Percentiles rank a stretch among this genome's conserved stretches.
Evolutionary conservation across 1,284 basidiomycete species (phyloP).

Genomic region (Cutaneotrichosporon daszewskae): DNA sequence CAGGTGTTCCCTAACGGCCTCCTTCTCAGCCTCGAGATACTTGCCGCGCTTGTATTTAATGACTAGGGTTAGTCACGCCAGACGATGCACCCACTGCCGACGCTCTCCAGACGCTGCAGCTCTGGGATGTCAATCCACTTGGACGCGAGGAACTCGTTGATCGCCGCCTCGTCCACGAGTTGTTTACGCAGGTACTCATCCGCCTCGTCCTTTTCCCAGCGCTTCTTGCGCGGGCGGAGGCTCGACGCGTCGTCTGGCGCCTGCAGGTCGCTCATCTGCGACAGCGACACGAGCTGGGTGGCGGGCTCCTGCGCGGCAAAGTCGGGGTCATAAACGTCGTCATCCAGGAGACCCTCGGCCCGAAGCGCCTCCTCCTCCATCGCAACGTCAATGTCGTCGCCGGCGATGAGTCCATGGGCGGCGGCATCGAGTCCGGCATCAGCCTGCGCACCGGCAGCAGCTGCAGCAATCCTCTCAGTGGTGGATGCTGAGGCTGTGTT

Average conservation of each 20-base stretch:
- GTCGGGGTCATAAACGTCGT: too few species aligned
- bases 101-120: constrained; percentile 28
- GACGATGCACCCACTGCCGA: constrained; percentile 11
- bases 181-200: neutral
- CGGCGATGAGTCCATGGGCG: too few species aligned
- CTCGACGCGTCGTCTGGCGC: neutral
- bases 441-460: too few species aligned
- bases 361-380: too few species aligned
- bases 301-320: too few species aligned
- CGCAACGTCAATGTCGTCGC: too few species aligned
- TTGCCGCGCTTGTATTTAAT: constrained; percentile 33
- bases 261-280: neutral
- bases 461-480: too few species aligned
- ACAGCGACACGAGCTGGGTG: constrained; percentile 1
- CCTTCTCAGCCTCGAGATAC: constrained; percentile 27
- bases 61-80: constrained; percentile 12
- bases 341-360: too few species aligned
- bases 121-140: constrained; percentile 25
- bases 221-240: neutral
- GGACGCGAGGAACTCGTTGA: constrained; percentile 28
- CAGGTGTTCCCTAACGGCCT: constrained; percentile 23
- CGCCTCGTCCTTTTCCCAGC: neutral
- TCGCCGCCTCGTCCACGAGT: constrained; percentile 7
- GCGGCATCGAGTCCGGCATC: too few species aligned
- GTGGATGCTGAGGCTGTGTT: too few species aligned